Evolutionary conservation across 2,329 filamentous ascomycete species (phyloP).

Genomic region (Colletotrichum musae): DNA sequence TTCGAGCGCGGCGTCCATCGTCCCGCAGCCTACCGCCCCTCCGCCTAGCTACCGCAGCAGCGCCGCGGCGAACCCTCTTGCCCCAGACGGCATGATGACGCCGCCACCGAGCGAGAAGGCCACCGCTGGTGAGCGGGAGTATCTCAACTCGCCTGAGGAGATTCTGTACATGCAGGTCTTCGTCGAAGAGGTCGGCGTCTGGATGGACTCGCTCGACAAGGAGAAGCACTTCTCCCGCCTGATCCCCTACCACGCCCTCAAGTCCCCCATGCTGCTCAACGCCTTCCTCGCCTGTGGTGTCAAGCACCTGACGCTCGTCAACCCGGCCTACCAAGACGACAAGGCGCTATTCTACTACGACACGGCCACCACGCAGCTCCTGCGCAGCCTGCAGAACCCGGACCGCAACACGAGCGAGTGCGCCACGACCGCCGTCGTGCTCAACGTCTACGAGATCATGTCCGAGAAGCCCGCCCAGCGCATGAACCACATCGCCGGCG

Average conservation of each 20-base stretch:
- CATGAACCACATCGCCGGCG: slow-evolving; percentile 92
- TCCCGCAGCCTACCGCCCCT: slow-evolving; percentile 53
- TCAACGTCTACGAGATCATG: slow-evolving; percentile 96
- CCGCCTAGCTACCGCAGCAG: slow-evolving; percentile 46
- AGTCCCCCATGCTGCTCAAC: slow-evolving; percentile 89
- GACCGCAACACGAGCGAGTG: slow-evolving; percentile 88
- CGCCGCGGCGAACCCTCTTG: slow-evolving; percentile 43
- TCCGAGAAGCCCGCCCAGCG: slow-evolving; percentile 81
- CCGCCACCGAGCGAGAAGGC: slow-evolving; percentile 57
- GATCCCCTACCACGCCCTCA: slow-evolving; percentile 86
- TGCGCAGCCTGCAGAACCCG: slow-evolving; percentile 85
- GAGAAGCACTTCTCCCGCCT: slow-evolving; percentile 88
- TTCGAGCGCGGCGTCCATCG: slow-evolving; percentile 56
- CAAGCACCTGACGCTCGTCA: slow-evolving; percentile 81
- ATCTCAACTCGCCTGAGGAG: slow-evolving; percentile 82
- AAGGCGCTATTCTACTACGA: slow-evolving; percentile 89
- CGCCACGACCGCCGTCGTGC: slow-evolving; percentile 87
- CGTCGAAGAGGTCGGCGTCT: slow-evolving; percentile 88
- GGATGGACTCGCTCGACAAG: slow-evolving; percentile 94
- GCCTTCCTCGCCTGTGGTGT: slow-evolving; percentile 91
- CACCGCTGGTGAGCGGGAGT: slow-evolving; percentile 65
- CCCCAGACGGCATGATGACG: slow-evolving; percentile 54
- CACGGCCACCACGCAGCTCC: slow-evolving; percentile 83
- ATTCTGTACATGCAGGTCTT: slow-evolving; percentile 93
- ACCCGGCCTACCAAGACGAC: slow-evolving; percentile 78